phyloP scores from a whole-genome alignment of 2,329 filamentous ascomycete genomes.

The Xylariales sp. region DNA sequence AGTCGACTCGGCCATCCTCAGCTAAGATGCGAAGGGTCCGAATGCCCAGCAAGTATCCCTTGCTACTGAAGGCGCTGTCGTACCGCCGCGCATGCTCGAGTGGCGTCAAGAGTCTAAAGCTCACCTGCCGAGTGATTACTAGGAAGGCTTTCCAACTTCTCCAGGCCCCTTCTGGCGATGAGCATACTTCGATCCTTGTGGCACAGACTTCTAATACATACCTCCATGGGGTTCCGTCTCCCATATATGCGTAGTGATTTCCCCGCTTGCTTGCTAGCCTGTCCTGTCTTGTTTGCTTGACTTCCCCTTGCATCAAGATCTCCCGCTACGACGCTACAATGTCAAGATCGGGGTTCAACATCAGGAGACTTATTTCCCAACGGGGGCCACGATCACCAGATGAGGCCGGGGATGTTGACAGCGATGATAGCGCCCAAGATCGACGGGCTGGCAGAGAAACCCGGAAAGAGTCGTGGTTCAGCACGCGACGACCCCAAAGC shows the following conservation, averaged over 20 bases:
- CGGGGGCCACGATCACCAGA: conserved; percentile 21
- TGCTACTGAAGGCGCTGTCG: background rate
- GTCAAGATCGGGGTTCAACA: conserved; percentile 38
- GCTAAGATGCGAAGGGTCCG: conserved; percentile 1
- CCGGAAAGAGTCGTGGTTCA: conserved; percentile 18
- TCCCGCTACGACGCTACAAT: conserved; percentile 25
- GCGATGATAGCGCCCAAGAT: conserved; percentile 11
- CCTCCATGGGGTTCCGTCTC: background rate
- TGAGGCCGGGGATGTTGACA: conserved; percentile 19
- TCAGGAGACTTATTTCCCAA: conserved; percentile 38
- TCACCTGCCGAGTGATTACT: too few relatives aligned
- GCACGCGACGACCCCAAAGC: conserved; percentile 23
- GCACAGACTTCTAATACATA: background rate
- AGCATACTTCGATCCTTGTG: background rate
- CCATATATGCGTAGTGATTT: background rate
- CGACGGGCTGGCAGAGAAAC: conserved; percentile 11
- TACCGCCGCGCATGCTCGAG: conserved; percentile 14
- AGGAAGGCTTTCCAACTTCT: too few relatives aligned
- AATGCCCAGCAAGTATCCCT: background rate
- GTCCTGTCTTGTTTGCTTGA: conserved; percentile 20
- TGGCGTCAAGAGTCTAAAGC: background rate
- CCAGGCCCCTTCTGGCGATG: too few relatives aligned
- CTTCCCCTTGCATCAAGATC: conserved; percentile 18
- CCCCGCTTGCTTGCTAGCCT: background rate
- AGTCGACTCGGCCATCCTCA: conserved; percentile 5